phyloP scores from a whole-genome alignment of 2,329 filamentous ascomycete genomes.

The Hymenoscyphus linearis region DNA sequence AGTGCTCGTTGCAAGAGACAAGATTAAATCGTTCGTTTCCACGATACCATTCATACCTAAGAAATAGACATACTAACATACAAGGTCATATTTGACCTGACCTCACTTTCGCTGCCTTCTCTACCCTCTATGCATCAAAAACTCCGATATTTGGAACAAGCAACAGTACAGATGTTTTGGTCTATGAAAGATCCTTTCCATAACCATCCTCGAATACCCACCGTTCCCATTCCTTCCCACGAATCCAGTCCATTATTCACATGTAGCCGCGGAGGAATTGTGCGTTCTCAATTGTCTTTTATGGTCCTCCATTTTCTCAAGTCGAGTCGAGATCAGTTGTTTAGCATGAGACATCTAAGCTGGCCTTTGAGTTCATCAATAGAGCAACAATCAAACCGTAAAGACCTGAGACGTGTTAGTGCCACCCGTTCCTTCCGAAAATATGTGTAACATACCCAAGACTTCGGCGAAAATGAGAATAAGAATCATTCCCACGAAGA shows the following conservation, averaged over 20 bases:
- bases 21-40: not conserved
- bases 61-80: conserved; percentile 31
- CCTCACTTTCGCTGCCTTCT: conserved; percentile 25
- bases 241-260: conserved; percentile 25
- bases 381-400: conserved; percentile 98
- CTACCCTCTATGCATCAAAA: conserved; percentile 32
- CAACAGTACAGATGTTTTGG: conserved; percentile 31
- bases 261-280: conserved; percentile 23
- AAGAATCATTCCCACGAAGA: conserved; percentile 76
- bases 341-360: conserved; percentile 59
- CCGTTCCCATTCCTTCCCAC: conserved; percentile 10
- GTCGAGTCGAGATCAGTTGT: conserved; percentile 6
- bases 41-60: conserved; percentile 22
- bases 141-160: conserved; percentile 28
- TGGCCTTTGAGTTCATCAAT: conserved; percentile 97
- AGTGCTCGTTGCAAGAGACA: not conserved
- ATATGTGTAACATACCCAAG: conserved; percentile 51
- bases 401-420: conserved; percentile 60
- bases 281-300: conserved; percentile 26
- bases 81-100: conserved; percentile 23
- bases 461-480: conserved; percentile 86
- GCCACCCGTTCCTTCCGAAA: not conserved
- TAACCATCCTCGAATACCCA: conserved; percentile 17
- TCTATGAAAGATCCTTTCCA: conserved; percentile 18
- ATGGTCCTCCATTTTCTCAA: conserved; percentile 21